phyloP scores from a whole-genome alignment of 176 grass and related monocot genomes.

The Cocos nucifera region DNA sequence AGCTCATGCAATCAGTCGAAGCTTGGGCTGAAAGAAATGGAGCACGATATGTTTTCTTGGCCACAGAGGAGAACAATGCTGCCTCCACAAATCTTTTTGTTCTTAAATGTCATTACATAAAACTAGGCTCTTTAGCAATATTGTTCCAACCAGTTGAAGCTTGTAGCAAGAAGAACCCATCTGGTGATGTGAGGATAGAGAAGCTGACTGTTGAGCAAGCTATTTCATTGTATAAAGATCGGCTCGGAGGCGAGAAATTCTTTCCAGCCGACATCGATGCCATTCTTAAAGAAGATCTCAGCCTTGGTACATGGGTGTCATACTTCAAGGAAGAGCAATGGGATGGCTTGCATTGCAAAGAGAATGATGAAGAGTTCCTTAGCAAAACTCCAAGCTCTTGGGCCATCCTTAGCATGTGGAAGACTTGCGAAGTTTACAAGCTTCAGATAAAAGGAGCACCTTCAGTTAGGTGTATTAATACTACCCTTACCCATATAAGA shows the following conservation, averaged over 20 bases:
- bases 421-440: slow-evolving; percentile 11
- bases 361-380: background rate
- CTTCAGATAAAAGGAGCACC: slow-evolving; percentile 13
- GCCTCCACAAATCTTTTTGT: slow-evolving; percentile 12
- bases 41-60: slow-evolving; percentile 5
- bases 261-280: slow-evolving; percentile 5
- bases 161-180: background rate
- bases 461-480: background rate
- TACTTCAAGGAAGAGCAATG: slow-evolving; percentile 2
- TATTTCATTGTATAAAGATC: slow-evolving; percentile 2
- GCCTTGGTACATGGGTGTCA: slow-evolving; percentile 17
- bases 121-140: slow-evolving; percentile 2
- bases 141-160: background rate
- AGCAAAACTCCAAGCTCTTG: slow-evolving; percentile 1
- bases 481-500: background rate
- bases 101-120: slow-evolving; percentile 3
- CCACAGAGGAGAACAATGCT: slow-evolving; percentile 6
- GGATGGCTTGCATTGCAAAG: background rate
- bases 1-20: slow-evolving; percentile 13
- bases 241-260: slow-evolving; percentile 5
- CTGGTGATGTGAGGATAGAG: slow-evolving; percentile 2
- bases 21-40: slow-evolving; percentile 11
- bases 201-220: slow-evolving; percentile 13
- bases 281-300: slow-evolving; percentile 1
- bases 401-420: slow-evolving; percentile 21